phyloP scores from a whole-genome alignment of 2,329 filamentous ascomycete genomes.

The Tothia fuscella region DNA sequence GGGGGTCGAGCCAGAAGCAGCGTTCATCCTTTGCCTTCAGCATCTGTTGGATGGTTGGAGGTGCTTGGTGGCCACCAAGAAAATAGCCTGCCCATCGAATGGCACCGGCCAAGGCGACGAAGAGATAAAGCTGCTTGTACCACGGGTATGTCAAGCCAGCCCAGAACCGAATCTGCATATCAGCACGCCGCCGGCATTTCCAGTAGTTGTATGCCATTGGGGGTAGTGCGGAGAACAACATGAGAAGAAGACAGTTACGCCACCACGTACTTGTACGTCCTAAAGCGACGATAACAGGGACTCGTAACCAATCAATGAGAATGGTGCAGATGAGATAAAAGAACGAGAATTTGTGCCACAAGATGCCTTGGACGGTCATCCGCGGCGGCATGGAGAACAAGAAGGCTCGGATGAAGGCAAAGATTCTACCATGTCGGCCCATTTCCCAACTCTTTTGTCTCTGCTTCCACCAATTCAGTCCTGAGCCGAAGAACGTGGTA shows the following conservation, averaged over 20 bases:
- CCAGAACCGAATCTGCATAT: conserved; percentile 14
- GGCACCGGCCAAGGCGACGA: conserved; percentile 14
- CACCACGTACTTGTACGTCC: conserved; percentile 13
- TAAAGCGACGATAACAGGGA: conserved; percentile 14
- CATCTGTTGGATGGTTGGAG: conserved; percentile 14
- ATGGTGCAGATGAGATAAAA: conserved; percentile 15
- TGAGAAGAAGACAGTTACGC: conserved; percentile 12
- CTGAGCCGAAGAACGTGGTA: conserved; percentile 14
- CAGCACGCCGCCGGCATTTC: conserved; percentile 13
- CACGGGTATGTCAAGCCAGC: conserved; percentile 12
- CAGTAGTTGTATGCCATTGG: conserved; percentile 13
- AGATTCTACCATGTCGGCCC: conserved; percentile 15
- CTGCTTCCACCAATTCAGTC: conserved; percentile 16
- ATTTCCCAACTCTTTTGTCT: conserved; percentile 15
- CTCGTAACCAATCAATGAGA: conserved; percentile 15
- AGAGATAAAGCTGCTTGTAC: conserved; percentile 15
- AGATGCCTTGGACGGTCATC: conserved; percentile 13
- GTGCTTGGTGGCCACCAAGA: conserved; percentile 13
- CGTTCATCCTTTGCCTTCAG: conserved; percentile 13
- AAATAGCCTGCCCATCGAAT: conserved; percentile 13
- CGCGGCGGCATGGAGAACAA: conserved; percentile 13
- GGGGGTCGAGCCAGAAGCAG: conserved; percentile 15
- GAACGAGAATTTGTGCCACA: conserved; percentile 14
- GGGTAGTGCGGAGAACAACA: conserved; percentile 13
- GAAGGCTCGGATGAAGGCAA: conserved; percentile 13